Base-by-base conservation (phyloP, 495 filamentous ascomycete species). In the Clavariopsis aquatica region DNA sequence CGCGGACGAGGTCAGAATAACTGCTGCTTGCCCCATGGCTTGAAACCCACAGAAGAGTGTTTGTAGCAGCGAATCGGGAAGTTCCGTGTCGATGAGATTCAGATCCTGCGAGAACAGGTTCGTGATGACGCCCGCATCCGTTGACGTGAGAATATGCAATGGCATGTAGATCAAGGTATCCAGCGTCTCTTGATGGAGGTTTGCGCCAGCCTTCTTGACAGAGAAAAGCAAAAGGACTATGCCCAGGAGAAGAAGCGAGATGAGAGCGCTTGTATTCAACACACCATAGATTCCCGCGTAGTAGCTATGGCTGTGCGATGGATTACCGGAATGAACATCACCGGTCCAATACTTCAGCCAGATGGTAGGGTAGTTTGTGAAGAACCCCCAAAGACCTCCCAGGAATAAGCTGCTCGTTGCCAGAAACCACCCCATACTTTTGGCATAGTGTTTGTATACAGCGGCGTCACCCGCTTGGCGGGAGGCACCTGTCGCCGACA, bases 281-380 rank as follows among this genome's bases (percentile, higher is more conserved):
- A 72, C 23, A 20, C 66, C 73, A 31, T 74, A 78, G 3, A 79
- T 71, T 10, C 73, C 75, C n/a, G 64, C 65, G 41, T 75, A 79
- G 60, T 71, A 78, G 10, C 67, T 56, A 19, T 68, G 65, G 9
- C 74, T 69, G 60, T 76, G 76, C 8, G 52, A 26, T 2, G 69
- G 72, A 46, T 69, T 57, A 1, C 57, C 26, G 5, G 67, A 73
- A 6, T 68, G 19, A 26, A 64, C 51, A 59, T 73, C 76, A 19
- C 72, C 70, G 38, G 66, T 68, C 78, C 78, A 80, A 56, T 72
- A 74, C 49, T 67, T 76, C 24, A 80, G 65, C 77, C 78, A 78
- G 17, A 79, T 69, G 7, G 65, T 75, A 24, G 72, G 62, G 38
- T 71, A 79, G 60, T 77, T 78, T 12, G 52, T 70, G 52, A 73